Evolutionary conservation across 495 filamentous ascomycete genomes (phyloP), one percentile per base, ranked within the genome.

Genomic region (Annulohypoxylon stygium): DNA sequence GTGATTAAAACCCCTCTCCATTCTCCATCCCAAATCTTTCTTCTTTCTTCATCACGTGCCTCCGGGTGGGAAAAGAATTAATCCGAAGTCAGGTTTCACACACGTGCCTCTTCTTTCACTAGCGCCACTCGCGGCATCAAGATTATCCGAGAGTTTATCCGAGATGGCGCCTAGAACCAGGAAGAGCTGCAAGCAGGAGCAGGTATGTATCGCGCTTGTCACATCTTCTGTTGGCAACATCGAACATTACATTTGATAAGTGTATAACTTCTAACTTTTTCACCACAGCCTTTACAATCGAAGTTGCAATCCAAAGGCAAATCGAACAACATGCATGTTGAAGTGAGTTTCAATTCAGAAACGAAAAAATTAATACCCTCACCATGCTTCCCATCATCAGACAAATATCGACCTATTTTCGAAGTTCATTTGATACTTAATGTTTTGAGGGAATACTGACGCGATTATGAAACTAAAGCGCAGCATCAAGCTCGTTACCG

Each of bases 401-500:
- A 30, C 23, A 60, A 30, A 43, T 26, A 9, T 39, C 43, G 0
- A 9, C 37, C 2, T 36, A 34, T 16, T 34, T 57, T 20, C 16
- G 2, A 16, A 7, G 14, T 36, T 39, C 11, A 10, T 43, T 43
- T 43, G 39, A 43, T 4, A n/a, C 4, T 43, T 11, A 43, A n/a
- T 43, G 39, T 43, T 57, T n/a, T 67, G 61, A 66, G 61, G 23
- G 41, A 66, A 58, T 73, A 70, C 73, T 75, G 34, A 75, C 73
- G 61, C 61, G 65, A 57, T 48, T 43, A 63, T 73, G 66, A 61
- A 62, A 41, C 34, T 70, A 7, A 66, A 97, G 85, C 90, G 96
- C 68, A 93, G 87, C 66, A 87, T 99, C 80, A 95, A 95, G 86
- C 88, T 99, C 81, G 87, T 98, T 69, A 99, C 96, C 26, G 90